Evolutionary conservation across 768 basidiomycete genomes (phyloP), one percentile per base, ranked within the genome.

Genomic region (Mycena albidolilacea): DNA sequence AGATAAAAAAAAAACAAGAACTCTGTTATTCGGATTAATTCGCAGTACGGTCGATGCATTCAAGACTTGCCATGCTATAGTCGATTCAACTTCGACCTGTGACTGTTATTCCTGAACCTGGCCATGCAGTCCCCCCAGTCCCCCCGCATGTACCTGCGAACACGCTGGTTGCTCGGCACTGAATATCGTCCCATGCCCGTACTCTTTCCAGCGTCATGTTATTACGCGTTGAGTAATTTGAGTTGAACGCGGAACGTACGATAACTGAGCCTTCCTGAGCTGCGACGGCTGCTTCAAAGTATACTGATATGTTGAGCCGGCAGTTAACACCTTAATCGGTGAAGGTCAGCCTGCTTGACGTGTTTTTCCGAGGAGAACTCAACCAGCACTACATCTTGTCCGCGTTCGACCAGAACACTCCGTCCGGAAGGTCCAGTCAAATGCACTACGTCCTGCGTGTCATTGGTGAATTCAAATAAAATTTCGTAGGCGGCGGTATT

Each of bases 401-500:
- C 67, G 4, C 63, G 44, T n/a, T 75, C 74, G 46, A 75, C 46
- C 15, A 70, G 39, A 7, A 70, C 60, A 44, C 67, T 65, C 17
- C 60, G 5, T 38, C 67, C 74, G 19, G 64, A 60, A 21, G 67
- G 58, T 3, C 21, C 57, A 30, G 64, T 72, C 68, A 90, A 72
- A 14, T 82, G 86, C 10, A 81, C 82, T 35, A 83, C 71, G 62
- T 82, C 80, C 14, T 77, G 44, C 15, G 85, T 87, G 77, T 90
- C 85, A 81, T 90, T 91, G 46, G 79, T 77, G 72, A 90, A 79
- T 71, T 89, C 87, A 76, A 90, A 83, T 46, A 88, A 73, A 55
- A 90, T 85, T 77, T 90, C 89, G 81, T 87, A 90, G 50, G 88
- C 84, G 38, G 82, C 72, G n/a, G 87, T 89, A 77, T 84, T 86